Conservation (phyloP, 176 grass and related monocot species). For the barley (Hordeum vulgare) region DNA sequence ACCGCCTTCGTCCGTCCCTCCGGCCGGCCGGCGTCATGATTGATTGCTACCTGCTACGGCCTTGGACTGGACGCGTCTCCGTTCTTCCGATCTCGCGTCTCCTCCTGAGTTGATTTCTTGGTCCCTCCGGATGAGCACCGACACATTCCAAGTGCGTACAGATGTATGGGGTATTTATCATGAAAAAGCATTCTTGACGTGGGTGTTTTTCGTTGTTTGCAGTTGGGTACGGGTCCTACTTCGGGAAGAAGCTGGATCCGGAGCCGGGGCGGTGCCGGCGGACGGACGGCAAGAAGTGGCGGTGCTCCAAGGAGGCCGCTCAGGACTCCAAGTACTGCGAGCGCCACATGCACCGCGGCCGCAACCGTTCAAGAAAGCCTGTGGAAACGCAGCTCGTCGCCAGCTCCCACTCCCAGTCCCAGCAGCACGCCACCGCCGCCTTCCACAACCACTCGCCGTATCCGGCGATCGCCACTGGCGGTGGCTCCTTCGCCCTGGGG, state of each 20-base stretch:
- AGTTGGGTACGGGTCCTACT: constrained; percentile 74
- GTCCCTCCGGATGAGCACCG: constrained; percentile 15
- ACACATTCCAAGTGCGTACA: constrained; percentile 3
- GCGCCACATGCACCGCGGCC: constrained; percentile 95
- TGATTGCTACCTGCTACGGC: not conserved
- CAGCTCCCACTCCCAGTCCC: constrained; percentile 12
- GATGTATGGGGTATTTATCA: not conserved
- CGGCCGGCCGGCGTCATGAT: not conserved
- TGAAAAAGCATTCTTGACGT: constrained; percentile 1
- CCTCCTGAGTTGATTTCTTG: not conserved
- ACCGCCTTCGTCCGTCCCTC: not conserved
- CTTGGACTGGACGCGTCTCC: not conserved
- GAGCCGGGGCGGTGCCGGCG: constrained; percentile 90
- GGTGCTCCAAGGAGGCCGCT: constrained; percentile 83
- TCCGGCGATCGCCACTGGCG: not conserved
- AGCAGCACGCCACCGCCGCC: not conserved
- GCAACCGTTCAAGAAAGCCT: constrained; percentile 99
- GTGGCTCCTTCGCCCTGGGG: constrained; percentile 21
- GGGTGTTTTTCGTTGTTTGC: not conserved
- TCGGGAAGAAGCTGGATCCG: constrained; percentile 89
- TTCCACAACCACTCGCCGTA: constrained; percentile 46
- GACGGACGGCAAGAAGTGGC: constrained; percentile 99
- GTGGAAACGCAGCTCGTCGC: constrained; percentile 77
- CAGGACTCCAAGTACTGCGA: constrained; percentile 97
- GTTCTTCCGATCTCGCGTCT: too few species aligned